These are phyloP conservation scores for Thymus quinquecostatus DNA, from an alignment of 257 asterid genomes.

Conservation along the genomic window DNA sequence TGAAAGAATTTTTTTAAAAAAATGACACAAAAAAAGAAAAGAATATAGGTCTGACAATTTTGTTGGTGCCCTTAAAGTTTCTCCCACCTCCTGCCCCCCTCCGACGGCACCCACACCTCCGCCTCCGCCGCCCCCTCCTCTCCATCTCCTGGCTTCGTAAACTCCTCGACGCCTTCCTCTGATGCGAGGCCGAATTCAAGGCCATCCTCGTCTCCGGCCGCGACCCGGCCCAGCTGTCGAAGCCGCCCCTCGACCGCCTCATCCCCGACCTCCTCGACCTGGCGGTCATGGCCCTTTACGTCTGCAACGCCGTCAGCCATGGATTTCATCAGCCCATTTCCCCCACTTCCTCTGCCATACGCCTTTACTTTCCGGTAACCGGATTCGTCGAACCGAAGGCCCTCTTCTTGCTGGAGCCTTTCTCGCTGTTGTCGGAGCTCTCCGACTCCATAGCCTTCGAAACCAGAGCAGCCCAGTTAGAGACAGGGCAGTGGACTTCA, in stretches of 20 bases:
- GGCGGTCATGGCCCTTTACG: conserved; percentile 67
- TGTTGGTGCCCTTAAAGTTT: conserved; percentile 34
- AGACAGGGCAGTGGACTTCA: too few relatives aligned
- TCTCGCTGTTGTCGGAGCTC: too few relatives aligned
- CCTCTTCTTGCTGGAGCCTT: too few relatives aligned
- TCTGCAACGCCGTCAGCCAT: conserved; percentile 74
- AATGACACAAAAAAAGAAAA: too few relatives aligned
- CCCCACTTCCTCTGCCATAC: too few relatives aligned
- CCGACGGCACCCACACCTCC: neutral
- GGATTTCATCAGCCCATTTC: conserved; percentile 31
- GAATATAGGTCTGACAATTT: too few relatives aligned
- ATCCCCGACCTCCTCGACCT: conserved; percentile 79
- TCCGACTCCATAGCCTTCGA: too few relatives aligned
- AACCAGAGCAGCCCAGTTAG: too few relatives aligned
- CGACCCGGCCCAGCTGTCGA: conserved; percentile 62
- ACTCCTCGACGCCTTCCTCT: conserved; percentile 75
- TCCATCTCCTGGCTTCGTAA: conserved; percentile 77
- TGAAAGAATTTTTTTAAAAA: too few relatives aligned
- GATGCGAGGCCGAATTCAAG: conserved; percentile 90
- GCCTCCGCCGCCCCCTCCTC: conserved; percentile 47
- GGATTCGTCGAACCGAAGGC: too few relatives aligned
- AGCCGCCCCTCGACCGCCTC: conserved; percentile 79
- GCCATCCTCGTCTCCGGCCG: conserved; percentile 72
- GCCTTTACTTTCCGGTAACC: too few relatives aligned
- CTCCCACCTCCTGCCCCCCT: conserved; percentile 56